Percentiles rank a stretch among this genome's conserved stretches.
These are phyloP conservation scores for Phylloporus arenicola DNA, from an alignment of 768 basidiomycete genomes.

Conservation along the genomic window DNA sequence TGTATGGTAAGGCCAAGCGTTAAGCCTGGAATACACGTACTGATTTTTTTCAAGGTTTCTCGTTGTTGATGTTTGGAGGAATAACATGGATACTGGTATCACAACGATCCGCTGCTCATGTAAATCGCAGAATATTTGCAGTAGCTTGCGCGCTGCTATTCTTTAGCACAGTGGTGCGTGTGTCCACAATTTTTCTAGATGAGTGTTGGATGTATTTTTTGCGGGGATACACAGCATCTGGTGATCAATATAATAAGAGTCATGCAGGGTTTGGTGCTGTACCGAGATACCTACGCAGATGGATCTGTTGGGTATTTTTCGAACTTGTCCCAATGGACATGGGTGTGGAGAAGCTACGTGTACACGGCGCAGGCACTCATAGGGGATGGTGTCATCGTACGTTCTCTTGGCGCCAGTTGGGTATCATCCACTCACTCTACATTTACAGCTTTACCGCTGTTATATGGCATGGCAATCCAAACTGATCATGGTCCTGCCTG, in stretches of 20 bases:
- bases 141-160: slow-evolving; percentile 18
- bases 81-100: slow-evolving; percentile 19
- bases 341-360: slow-evolving; percentile 26
- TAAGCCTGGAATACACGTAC: too few relatives aligned
- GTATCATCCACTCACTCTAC: neutral
- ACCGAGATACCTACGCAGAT: slow-evolving; percentile 15
- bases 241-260: slow-evolving; percentile 14
- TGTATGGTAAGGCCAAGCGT: too few relatives aligned
- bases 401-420: neutral
- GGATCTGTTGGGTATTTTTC: slow-evolving; percentile 23
- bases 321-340: slow-evolving; percentile 17
- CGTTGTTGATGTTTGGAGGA: slow-evolving; percentile 1
- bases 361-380: slow-evolving; percentile 22
- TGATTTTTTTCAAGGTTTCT: too few relatives aligned
- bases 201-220: neutral
- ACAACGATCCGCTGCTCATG: neutral
- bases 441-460: slow-evolving; percentile 13
- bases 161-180: slow-evolving; percentile 22
- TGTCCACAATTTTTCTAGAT: neutral
- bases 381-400: slow-evolving; percentile 21
- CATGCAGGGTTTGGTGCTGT: slow-evolving; percentile 16
- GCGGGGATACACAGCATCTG: slow-evolving; percentile 11
- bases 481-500: slow-evolving; percentile 21
- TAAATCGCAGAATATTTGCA: slow-evolving; percentile 15
- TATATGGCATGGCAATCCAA: too few relatives aligned